phyloP scores from a whole-genome alignment of 306 rosid species.

The Elaeagnus macrophylla region DNA sequence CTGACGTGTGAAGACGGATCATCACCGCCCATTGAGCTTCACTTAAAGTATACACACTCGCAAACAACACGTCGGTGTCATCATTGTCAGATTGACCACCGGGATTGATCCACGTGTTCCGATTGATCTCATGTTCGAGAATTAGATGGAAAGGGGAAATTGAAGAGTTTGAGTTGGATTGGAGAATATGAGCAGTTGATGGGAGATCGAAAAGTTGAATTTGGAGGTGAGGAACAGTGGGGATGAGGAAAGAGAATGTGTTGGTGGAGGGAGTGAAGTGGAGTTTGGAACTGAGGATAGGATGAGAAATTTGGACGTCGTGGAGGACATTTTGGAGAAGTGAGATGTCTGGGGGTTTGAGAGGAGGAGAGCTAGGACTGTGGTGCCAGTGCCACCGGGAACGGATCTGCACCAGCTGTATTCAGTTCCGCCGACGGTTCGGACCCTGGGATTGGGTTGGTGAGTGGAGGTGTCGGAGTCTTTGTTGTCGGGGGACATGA shows the following conservation, averaged over 20 bases:
- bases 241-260: slow-evolving; percentile 25
- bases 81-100: not conserved
- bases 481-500: too few relatives aligned
- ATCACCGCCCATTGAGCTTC: slow-evolving; percentile 20
- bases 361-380: slow-evolving; percentile 30
- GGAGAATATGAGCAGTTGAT: slow-evolving; percentile 14
- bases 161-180: not conserved
- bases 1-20: slow-evolving; percentile 40
- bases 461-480: too few relatives aligned
- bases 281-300: slow-evolving; percentile 47
- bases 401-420: slow-evolving; percentile 41
- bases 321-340: slow-evolving; percentile 33
- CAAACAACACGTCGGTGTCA: slow-evolving; percentile 26
- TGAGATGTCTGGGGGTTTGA: slow-evolving; percentile 14
- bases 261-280: slow-evolving; percentile 5
- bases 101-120: slow-evolving; percentile 18
- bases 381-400: slow-evolving; percentile 50
- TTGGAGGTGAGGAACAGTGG: slow-evolving; percentile 26
- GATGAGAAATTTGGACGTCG: slow-evolving; percentile 41
- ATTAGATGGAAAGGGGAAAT: slow-evolving; percentile 38
- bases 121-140: slow-evolving; percentile 45
- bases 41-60: slow-evolving; percentile 26
- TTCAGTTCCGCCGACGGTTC: slow-evolving; percentile 40
- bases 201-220: slow-evolving; percentile 13
- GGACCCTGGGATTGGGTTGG: slow-evolving; percentile 5